Conservation (phyloP, 129 eudicot species). For the Pittosporum tobira region DNA sequence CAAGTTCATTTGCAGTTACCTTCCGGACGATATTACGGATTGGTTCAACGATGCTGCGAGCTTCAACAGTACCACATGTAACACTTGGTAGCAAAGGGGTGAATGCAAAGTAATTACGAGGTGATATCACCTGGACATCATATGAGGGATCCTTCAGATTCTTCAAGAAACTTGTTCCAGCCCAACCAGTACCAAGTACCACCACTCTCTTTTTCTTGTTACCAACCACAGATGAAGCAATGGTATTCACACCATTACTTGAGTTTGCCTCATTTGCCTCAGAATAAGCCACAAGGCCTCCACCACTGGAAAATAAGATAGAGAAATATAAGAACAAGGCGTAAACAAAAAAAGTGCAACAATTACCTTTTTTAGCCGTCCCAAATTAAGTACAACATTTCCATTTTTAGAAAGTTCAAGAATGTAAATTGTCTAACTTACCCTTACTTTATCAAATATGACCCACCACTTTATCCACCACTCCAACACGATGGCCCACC, state of each 20-base stretch:
- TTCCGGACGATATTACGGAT: slow-evolving; percentile 74
- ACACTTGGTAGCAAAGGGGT: slow-evolving; percentile 96
- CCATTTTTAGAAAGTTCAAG: too few relatives aligned
- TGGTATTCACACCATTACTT: slow-evolving; percentile 20
- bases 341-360: neutral
- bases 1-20: slow-evolving; percentile 21
- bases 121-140: slow-evolving; percentile 85
- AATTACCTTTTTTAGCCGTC: too few relatives aligned
- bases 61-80: slow-evolving; percentile 84
- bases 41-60: slow-evolving; percentile 93
- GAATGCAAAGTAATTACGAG: slow-evolving; percentile 90
- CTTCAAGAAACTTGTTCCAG: slow-evolving; percentile 88
- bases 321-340: neutral
- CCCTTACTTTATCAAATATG: too few relatives aligned
- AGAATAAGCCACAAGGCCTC: slow-evolving; percentile 73
- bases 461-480: too few relatives aligned
- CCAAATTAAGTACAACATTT: too few relatives aligned
- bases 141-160: slow-evolving; percentile 68
- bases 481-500: too few relatives aligned
- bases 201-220: slow-evolving; percentile 73
- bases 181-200: slow-evolving; percentile 99
- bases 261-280: slow-evolving; percentile 54
- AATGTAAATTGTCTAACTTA: too few relatives aligned
- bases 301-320: slow-evolving; percentile 42
- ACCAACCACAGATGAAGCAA: slow-evolving; percentile 32